Evolutionary conservation across 441 rosid genomes (phyloP).

Genomic region (Populus hybrid): DNA sequence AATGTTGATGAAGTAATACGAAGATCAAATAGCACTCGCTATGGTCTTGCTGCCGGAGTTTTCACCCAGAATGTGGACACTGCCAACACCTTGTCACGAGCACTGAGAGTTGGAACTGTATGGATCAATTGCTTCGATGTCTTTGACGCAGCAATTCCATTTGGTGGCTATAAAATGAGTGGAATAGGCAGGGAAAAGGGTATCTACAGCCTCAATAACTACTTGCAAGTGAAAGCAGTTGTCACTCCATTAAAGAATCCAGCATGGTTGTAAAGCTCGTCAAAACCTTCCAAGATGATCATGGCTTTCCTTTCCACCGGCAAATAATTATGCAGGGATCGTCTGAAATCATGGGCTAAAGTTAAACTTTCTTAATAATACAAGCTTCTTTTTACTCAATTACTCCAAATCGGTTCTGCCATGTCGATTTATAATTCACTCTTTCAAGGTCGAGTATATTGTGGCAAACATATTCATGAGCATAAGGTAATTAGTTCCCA

Average conservation of each 20-base stretch:
- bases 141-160: constrained; percentile 83
- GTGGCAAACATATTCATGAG: too few relatives aligned
- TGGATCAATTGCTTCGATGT: constrained; percentile 89
- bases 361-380: neutral
- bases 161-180: constrained; percentile 91
- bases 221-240: constrained; percentile 89
- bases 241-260: constrained; percentile 69
- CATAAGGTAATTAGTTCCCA: neutral
- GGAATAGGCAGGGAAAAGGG: constrained; percentile 91
- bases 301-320: neutral
- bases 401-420: neutral
- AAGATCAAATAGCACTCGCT: constrained; percentile 59
- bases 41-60: constrained; percentile 81
- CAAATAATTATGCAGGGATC: neutral
- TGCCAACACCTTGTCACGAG: constrained; percentile 61
- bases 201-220: constrained; percentile 64
- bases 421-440: neutral
- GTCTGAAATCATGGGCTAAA: neutral
- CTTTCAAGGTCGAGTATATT: too few relatives aligned
- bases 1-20: constrained; percentile 61
- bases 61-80: constrained; percentile 64
- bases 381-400: neutral
- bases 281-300: neutral
- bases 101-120: constrained; percentile 69
- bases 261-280: constrained; percentile 55